Percentiles rank a stretch among this genome's conserved stretches.
Evolutionary conservation across 345 rosid species (phyloP).

Genomic region (Salix arbutifolia): DNA sequence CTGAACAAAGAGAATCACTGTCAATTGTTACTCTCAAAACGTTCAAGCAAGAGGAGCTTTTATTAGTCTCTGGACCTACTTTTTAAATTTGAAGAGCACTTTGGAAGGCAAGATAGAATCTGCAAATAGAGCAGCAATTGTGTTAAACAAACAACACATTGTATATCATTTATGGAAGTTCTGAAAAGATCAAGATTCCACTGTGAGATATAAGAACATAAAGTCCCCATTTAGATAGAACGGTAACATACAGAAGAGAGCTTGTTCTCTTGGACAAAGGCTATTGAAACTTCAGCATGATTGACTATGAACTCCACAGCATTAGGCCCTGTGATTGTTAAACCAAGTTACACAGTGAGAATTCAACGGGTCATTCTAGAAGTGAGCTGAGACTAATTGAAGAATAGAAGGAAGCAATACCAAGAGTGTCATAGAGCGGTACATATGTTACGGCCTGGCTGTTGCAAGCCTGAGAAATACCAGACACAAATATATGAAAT

Average conservation of each 20-base stretch:
- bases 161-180: not conserved
- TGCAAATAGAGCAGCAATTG: conserved; percentile 23
- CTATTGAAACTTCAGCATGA: conserved; percentile 83
- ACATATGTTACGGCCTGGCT: conserved; percentile 76
- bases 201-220: not conserved
- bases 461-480: conserved; percentile 61
- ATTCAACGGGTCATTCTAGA: not conserved
- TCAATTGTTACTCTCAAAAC: not conserved
- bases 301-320: conserved; percentile 92
- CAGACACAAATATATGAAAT: not conserved
- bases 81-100: conserved; percentile 56
- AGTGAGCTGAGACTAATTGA: not conserved
- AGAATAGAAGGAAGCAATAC: not conserved
- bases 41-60: not conserved
- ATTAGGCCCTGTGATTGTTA: conserved; percentile 56
- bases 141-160: conserved; percentile 1
- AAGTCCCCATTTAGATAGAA: not conserved
- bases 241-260: conserved; percentile 60
- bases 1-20: conserved; percentile 29
- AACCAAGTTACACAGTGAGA: not conserved
- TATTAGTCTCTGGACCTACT: conserved; percentile 39
- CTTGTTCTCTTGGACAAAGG: conserved; percentile 74
- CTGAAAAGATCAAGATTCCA: not conserved
- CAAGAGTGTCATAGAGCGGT: conserved; percentile 76
- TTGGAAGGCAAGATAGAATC: conserved; percentile 71